phyloP scores from a whole-genome alignment of 805 yeast species.

The Spathaspora girioi region DNA sequence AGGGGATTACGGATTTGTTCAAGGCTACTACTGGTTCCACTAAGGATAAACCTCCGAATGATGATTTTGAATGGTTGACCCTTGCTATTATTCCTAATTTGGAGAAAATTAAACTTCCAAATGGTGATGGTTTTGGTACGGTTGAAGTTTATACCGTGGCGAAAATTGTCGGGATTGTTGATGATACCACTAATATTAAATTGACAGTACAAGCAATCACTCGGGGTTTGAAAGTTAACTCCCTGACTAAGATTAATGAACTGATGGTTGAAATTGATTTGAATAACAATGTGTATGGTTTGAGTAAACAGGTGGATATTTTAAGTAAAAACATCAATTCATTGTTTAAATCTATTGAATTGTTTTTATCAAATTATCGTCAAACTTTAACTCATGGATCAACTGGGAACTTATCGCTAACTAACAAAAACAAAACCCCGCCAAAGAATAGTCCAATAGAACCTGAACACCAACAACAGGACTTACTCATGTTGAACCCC shows the following conservation, averaged over 20 bases:
- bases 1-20: constrained; percentile 25
- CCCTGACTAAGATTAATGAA: constrained; percentile 18
- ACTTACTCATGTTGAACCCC: constrained; percentile 53
- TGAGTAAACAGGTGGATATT: constrained; percentile 4
- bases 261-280: constrained; percentile 23
- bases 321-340: not conserved
- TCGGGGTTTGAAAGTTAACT: constrained; percentile 30
- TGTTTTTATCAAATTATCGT: constrained; percentile 35
- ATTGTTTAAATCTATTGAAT: constrained; percentile 35
- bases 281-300: constrained; percentile 15
- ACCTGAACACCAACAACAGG: constrained; percentile 10
- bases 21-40: not conserved
- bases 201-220: constrained; percentile 48
- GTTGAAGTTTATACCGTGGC: constrained; percentile 38
- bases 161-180: constrained; percentile 44
- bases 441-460: constrained; percentile 9
- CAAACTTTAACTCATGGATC: constrained; percentile 20
- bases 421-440: constrained; percentile 13
- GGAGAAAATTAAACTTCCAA: constrained; percentile 20
- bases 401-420: constrained; percentile 6
- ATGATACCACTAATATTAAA: constrained; percentile 40
- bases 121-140: constrained; percentile 4
- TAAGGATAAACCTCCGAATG: not conserved
- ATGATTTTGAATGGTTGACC: constrained; percentile 31
- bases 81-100: constrained; percentile 33